These are phyloP conservation scores for Plasmodium adleri DNA, from an alignment of 169 alveolate species.

Conservation along the genomic window DNA sequence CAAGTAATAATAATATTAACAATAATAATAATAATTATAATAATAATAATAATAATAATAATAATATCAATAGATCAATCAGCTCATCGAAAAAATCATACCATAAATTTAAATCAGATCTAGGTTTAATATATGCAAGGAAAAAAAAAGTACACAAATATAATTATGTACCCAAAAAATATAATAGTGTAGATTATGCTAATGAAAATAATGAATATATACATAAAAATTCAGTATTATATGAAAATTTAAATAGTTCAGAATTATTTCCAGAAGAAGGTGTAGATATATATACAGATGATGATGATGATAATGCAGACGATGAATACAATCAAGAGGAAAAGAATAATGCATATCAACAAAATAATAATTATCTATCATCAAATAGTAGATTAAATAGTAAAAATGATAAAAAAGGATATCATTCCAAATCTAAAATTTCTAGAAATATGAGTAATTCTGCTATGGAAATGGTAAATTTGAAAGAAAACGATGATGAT, in stretches of 20 bases:
- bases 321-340: neutral
- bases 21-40: neutral
- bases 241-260: neutral
- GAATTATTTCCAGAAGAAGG: neutral
- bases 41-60: neutral
- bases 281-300: no score
- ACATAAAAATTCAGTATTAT: conserved; percentile 2
- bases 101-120: conserved; percentile 27
- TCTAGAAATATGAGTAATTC: no score
- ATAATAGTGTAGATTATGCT: conserved; percentile 34
- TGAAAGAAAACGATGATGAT: conserved; percentile 2
- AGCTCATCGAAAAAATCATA: conserved; percentile 4
- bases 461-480: neutral
- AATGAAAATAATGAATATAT: neutral
- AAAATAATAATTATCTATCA: neutral
- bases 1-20: neutral
- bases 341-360: neutral
- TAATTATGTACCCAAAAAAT: conserved; percentile 23
- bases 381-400: neutral
- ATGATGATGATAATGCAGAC: no score
- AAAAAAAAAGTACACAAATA: conserved; percentile 12
- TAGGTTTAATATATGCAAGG: conserved; percentile 11
- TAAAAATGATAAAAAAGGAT: conserved; percentile 9
- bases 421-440: no score
- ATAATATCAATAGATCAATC: neutral